Evolutionary conservation across 2,329 filamentous ascomycete genomes (phyloP), one percentile per base, ranked within the genome.

Genomic region (Akanthomyces lecanii): DNA sequence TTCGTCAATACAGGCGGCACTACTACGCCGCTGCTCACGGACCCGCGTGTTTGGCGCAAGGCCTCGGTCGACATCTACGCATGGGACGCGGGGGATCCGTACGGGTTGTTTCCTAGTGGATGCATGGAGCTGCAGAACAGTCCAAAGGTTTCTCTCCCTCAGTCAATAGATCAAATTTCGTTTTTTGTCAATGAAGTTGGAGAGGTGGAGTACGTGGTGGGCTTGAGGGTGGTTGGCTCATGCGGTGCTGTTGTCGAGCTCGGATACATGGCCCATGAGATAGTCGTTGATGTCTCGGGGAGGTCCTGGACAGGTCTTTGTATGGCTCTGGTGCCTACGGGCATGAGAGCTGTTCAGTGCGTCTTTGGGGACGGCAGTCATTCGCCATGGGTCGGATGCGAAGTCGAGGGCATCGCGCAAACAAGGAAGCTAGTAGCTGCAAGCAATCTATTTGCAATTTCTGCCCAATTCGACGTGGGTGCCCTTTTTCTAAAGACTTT

Each of bases 221-320:
- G 59, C 25, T n/a, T 61, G n/a, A 54, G 30, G 44, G 40, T 54
- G 28, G 50, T 61, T 28, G 40, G 48, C 21, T 30, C n/a, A 6
- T 44, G 50, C n/a, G 59, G 59, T 16, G 30, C 23, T 8, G 40
- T 55, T 12, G 38, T 54, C 12, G 59, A 61, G 50, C 18, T 61
- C 18, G 59, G 59, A 36, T 61, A 61, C 40, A 61, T 47, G 42
- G 28, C 23, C n/a, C 11, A 25, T 2, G 50, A 47, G 36, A 28
- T 10, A 3, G 25, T n/a, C 16, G n/a, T 61, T 25, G 4, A 18
- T 16, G 12, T 38, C 12, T 42, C 16, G n/a, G 50, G 50, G 11
- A 28, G 25, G 11, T 7, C 7, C 1, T 33, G 52, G 47, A 51
- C 36, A 2, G 57, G 57, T 16, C 5, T 60, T 2, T 23, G 23